phyloP scores from a whole-genome alignment of 768 basidiomycete species.

The Amanita jacksonii region DNA sequence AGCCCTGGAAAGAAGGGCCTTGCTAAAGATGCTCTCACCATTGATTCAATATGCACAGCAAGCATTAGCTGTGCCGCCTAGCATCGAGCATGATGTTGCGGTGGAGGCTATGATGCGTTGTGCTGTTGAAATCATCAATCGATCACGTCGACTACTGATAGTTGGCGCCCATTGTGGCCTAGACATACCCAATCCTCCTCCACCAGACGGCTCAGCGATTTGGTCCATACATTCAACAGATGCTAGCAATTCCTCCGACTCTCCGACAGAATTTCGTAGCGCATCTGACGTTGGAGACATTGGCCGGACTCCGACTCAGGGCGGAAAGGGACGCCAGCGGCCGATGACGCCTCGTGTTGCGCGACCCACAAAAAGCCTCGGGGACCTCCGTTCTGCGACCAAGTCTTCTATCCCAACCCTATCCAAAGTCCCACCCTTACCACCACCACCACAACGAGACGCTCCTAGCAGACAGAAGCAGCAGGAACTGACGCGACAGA shows the following conservation, averaged over 20 bases:
- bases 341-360: not conserved
- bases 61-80: constrained; percentile 42
- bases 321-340: constrained; percentile 11
- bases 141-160: constrained; percentile 71
- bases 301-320: constrained; percentile 26
- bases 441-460: constrained; percentile 22
- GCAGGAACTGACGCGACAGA: constrained; percentile 26
- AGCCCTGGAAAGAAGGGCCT: constrained; percentile 69
- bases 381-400: constrained; percentile 31
- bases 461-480: constrained; percentile 10
- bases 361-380: constrained; percentile 40
- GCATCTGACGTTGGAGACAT: constrained; percentile 4
- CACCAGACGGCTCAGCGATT: constrained; percentile 20
- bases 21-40: constrained; percentile 70
- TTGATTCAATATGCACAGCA: constrained; percentile 76
- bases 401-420: constrained; percentile 14
- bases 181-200: constrained; percentile 46
- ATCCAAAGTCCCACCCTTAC: not conserved
- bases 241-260: not conserved
- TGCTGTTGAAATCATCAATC: constrained; percentile 72
- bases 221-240: constrained; percentile 19
- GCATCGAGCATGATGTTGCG: constrained; percentile 44
- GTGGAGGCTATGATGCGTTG: constrained; percentile 72
- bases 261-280: not conserved
- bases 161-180: constrained; percentile 69